Conservation (phyloP, 2,329 filamentous ascomycete genomes). For the Camptophora hylomeconis region DNA sequence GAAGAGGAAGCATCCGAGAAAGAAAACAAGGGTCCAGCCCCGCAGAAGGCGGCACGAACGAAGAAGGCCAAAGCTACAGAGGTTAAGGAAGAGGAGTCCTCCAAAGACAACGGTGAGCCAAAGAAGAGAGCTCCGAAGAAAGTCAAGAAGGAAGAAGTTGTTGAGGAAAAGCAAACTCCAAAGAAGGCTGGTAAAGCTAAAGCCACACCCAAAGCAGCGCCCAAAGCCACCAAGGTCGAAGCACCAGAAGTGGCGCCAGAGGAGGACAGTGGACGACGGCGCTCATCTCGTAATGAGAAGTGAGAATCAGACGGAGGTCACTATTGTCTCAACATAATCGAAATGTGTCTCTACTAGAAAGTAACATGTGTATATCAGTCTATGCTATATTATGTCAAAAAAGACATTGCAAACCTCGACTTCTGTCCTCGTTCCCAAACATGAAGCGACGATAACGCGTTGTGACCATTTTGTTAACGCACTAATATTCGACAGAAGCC, state of each 20-base stretch:
- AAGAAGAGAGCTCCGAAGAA: not conserved
- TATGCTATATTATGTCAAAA: too few species aligned
- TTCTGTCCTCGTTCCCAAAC: too few species aligned
- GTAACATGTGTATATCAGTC: too few species aligned
- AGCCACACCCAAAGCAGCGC: not conserved
- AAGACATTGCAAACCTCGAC: too few species aligned
- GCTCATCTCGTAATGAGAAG: too few species aligned
- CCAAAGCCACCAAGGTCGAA: constrained; percentile 1
- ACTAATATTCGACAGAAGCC: too few species aligned
- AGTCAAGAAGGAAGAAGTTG: constrained; percentile 1
- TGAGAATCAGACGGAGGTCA: too few species aligned
- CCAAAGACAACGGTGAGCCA: constrained; percentile 1
- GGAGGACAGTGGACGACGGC: not conserved
- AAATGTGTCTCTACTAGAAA: too few species aligned
- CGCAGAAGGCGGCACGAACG: constrained; percentile 17
- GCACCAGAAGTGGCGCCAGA: not conserved
- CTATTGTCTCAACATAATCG: too few species aligned
- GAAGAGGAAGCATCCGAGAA: constrained; percentile 13
- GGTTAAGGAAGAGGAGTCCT: constrained; percentile 19
- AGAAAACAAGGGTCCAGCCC: constrained; percentile 8
- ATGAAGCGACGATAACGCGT: too few species aligned
- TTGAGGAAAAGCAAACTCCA: not conserved
- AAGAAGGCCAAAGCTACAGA: constrained; percentile 18
- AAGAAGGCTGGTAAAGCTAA: not conserved
- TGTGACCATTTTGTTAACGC: too few species aligned